A percentile compares a stretch with the other conserved stretches of the same genome.
Evolutionary conservation across 768 basidiomycete species (phyloP).

Genomic region (Rubroboletus satanas): DNA sequence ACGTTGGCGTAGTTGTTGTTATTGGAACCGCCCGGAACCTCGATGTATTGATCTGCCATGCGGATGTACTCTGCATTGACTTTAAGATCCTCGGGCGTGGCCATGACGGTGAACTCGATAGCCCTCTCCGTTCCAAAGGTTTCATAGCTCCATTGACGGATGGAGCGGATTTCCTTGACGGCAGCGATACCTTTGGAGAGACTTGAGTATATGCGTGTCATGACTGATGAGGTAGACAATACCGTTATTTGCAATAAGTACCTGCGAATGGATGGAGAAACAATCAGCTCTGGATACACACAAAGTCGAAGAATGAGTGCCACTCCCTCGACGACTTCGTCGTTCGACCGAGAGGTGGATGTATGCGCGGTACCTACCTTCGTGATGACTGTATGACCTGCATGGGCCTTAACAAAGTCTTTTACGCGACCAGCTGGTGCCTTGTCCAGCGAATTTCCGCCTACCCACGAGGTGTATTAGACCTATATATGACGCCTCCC

Average conservation of each 20-base stretch:
- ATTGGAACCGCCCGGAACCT: slow-evolving; percentile 96
- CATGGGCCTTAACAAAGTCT: slow-evolving; percentile 88
- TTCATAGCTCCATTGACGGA: slow-evolving; percentile 99
- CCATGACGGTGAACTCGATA: slow-evolving; percentile 99
- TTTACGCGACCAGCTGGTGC: slow-evolving; percentile 75
- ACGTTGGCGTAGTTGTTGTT: slow-evolving; percentile 99
- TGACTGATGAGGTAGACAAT: slow-evolving; percentile 10
- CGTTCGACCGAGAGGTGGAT: slow-evolving; percentile 8
- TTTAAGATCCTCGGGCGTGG: slow-evolving; percentile 96
- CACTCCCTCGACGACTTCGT: not conserved
- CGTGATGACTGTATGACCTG: slow-evolving; percentile 97
- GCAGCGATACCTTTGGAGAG: slow-evolving; percentile 82
- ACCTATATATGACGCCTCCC: slow-evolving; percentile 7
- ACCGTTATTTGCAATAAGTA: slow-evolving; percentile 99
- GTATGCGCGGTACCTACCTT: slow-evolving; percentile 57
- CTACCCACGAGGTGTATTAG: slow-evolving; percentile 39
- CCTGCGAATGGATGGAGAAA: slow-evolving; percentile 41
- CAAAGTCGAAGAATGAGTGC: not conserved
- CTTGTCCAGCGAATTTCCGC: slow-evolving; percentile 87
- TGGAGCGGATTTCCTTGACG: slow-evolving; percentile 98
- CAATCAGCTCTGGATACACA: slow-evolving; percentile 6
- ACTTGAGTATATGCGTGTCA: slow-evolving; percentile 22
- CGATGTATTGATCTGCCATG: slow-evolving; percentile 99
- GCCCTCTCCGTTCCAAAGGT: slow-evolving; percentile 95
- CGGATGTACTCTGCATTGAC: slow-evolving; percentile 99